Percentiles rank a stretch among this genome's conserved stretches.
These are phyloP conservation scores for Solanum piurae DNA, from an alignment of 257 asterid genomes.

Conservation along the genomic window DNA sequence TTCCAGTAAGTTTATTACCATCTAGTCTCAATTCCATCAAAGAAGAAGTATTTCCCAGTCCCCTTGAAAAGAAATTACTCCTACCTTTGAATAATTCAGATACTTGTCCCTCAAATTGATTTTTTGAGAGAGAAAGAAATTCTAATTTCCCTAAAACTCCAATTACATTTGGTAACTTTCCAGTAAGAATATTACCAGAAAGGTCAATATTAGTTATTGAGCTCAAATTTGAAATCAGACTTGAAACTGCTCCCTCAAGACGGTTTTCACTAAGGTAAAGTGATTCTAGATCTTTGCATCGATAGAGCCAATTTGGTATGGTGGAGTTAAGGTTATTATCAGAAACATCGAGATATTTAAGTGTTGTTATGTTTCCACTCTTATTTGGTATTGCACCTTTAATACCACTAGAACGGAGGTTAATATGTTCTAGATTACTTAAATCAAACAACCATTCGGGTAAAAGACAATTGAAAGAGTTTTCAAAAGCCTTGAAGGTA, in stretches of 20 bases:
- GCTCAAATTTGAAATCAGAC: conserved; percentile 10
- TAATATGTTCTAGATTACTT: conserved; percentile 7
- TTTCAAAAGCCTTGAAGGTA: conserved; percentile 20
- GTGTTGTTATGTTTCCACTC: not conserved
- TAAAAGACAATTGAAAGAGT: conserved; percentile 19
- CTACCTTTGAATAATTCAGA: conserved; percentile 11
- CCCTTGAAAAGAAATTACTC: not conserved
- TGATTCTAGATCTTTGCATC: conserved; percentile 6
- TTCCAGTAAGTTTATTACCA: not conserved
- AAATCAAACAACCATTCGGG: conserved; percentile 37
- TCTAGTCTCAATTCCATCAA: not conserved
- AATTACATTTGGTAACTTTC: conserved; percentile 12
- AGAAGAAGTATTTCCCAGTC: not conserved
- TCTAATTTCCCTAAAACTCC: conserved; percentile 7
- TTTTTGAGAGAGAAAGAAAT: not conserved
- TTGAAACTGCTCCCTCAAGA: conserved; percentile 11
- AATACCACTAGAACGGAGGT: not conserved
- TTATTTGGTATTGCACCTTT: conserved; percentile 4
- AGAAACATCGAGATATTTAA: conserved; percentile 3
- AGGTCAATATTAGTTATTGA: conserved; percentile 7
- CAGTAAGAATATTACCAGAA: conserved; percentile 7
- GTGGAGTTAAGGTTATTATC: not conserved
- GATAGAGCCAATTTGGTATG: conserved; percentile 27
- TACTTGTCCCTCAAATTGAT: conserved; percentile 9
- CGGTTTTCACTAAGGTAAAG: not conserved